Percentiles rank a stretch among this genome's conserved stretches.
phyloP scores from a whole-genome alignment of 768 basidiomycete genomes.

The Pilatotrama ljubarskyi region DNA sequence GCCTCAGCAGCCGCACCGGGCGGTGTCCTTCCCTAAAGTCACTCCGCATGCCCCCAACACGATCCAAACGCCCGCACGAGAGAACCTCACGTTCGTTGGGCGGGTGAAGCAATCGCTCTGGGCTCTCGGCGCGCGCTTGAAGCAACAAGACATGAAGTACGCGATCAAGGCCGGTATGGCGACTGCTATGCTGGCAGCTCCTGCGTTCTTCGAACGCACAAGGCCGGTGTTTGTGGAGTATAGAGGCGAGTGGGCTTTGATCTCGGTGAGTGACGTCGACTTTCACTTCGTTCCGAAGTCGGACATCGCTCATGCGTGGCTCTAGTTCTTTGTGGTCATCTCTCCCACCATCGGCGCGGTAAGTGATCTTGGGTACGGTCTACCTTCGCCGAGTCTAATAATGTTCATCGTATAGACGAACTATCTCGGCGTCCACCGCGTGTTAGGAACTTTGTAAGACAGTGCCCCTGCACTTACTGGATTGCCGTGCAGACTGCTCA shows the following conservation, averaged over 20 bases:
- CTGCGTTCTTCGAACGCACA: slow-evolving; percentile 83
- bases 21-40: slow-evolving; percentile 78
- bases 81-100: slow-evolving; percentile 59
- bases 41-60: slow-evolving; percentile 84
- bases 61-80: slow-evolving; percentile 70
- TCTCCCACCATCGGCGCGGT: slow-evolving; percentile 88
- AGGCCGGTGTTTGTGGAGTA: slow-evolving; percentile 78
- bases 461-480: background rate
- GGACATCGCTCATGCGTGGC: background rate
- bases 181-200: slow-evolving; percentile 77
- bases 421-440: slow-evolving; percentile 77
- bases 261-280: slow-evolving; percentile 67
- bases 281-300: background rate
- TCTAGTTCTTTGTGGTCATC: slow-evolving; percentile 85
- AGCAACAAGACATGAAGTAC: slow-evolving; percentile 79
- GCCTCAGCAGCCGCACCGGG: slow-evolving; percentile 40
- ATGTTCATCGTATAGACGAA: slow-evolving; percentile 62
- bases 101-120: slow-evolving; percentile 71
- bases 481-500: too few relatives aligned
- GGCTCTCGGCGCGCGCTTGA: slow-evolving; percentile 63
- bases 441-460: slow-evolving; percentile 80
- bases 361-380: slow-evolving; percentile 22
- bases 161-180: slow-evolving; percentile 87
- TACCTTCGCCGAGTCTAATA: slow-evolving; percentile 6
- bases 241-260: slow-evolving; percentile 93